Percentiles rank a stretch among this genome's conserved stretches.
These are phyloP conservation scores for Backusella australiensis DNA, from an alignment of 192 early-diverging fungal species.

Conservation along the genomic window DNA sequence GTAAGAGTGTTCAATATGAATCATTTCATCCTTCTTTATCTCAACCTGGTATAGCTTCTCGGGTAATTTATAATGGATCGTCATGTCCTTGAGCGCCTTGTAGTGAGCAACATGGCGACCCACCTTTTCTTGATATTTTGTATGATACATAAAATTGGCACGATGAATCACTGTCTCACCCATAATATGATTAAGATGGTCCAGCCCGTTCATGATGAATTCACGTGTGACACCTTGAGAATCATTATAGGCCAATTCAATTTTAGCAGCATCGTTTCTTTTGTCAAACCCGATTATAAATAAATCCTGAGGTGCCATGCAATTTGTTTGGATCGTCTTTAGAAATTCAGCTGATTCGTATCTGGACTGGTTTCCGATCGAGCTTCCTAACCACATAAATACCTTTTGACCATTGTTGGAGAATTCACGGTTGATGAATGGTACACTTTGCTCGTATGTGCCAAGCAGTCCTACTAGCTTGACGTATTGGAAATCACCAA, in stretches of 20 bases:
- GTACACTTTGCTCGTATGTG: slow-evolving; percentile 84
- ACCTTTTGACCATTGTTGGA: slow-evolving; percentile 53
- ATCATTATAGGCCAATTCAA: slow-evolving; percentile 87
- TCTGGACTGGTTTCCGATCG: slow-evolving; percentile 77
- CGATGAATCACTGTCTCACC: slow-evolving; percentile 50
- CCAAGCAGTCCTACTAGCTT: slow-evolving; percentile 79
- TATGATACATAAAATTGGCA: slow-evolving; percentile 66
- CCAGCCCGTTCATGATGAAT: slow-evolving; percentile 85
- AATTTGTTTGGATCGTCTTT: slow-evolving; percentile 46
- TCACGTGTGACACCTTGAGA: slow-evolving; percentile 67
- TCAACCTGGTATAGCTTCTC: slow-evolving; percentile 15
- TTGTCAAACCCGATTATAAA: slow-evolving; percentile 87
- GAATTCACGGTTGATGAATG: slow-evolving; percentile 43
- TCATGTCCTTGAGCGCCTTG: slow-evolving; percentile 49
- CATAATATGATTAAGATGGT: slow-evolving; percentile 74
- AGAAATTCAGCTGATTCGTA: slow-evolving; percentile 71
- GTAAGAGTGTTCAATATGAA: slow-evolving; percentile 88
- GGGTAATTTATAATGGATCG: slow-evolving; percentile 41
- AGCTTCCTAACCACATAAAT: slow-evolving; percentile 88
- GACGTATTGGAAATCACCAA: slow-evolving; percentile 68
- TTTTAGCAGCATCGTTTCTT: slow-evolving; percentile 65
- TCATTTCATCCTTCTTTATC: slow-evolving; percentile 72
- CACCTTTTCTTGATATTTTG: slow-evolving; percentile 64
- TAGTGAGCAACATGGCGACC: slow-evolving; percentile 86
- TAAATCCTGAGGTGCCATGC: slow-evolving; percentile 67